Conservation (phyloP, 257 asterid species). For the Przewalskia tangutica region DNA sequence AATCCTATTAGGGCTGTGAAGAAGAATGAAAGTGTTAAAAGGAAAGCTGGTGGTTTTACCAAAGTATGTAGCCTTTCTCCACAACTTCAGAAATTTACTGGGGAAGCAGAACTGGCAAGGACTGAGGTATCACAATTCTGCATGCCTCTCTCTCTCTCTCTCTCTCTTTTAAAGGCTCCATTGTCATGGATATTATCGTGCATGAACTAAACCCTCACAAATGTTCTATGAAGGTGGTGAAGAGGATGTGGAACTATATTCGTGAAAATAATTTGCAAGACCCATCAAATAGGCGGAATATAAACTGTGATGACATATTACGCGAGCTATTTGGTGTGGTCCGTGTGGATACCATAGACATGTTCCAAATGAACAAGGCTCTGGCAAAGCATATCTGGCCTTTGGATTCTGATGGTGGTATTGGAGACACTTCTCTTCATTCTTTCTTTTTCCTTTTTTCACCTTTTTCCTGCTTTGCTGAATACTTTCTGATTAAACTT, state of each 20-base stretch:
- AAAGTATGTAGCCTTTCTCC: slow-evolving; percentile 84
- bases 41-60: slow-evolving; percentile 78
- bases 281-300: slow-evolving; percentile 59
- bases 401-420: slow-evolving; percentile 67
- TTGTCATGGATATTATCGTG: not conserved
- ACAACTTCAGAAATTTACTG: slow-evolving; percentile 80
- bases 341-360: slow-evolving; percentile 57
- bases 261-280: slow-evolving; percentile 76
- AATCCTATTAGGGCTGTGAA: slow-evolving; percentile 30
- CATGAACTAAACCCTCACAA: slow-evolving; percentile 1
- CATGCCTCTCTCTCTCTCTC: not conserved
- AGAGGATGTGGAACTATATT: slow-evolving; percentile 70
- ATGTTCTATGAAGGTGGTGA: slow-evolving; percentile 57
- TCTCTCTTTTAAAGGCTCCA: not conserved
- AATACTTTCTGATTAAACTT: not conserved
- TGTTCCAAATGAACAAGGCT: slow-evolving; percentile 96
- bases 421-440: not conserved
- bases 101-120: slow-evolving; percentile 77
- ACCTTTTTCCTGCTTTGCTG: not conserved
- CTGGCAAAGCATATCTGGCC: slow-evolving; percentile 84
- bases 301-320: slow-evolving; percentile 63
- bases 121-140: slow-evolving; percentile 57
- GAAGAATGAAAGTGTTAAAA: slow-evolving; percentile 48
- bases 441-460: not conserved
- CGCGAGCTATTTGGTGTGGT: slow-evolving; percentile 65